Evolutionary conservation across 768 basidiomycete genomes (phyloP).

Genomic region (Mycena venus): DNA sequence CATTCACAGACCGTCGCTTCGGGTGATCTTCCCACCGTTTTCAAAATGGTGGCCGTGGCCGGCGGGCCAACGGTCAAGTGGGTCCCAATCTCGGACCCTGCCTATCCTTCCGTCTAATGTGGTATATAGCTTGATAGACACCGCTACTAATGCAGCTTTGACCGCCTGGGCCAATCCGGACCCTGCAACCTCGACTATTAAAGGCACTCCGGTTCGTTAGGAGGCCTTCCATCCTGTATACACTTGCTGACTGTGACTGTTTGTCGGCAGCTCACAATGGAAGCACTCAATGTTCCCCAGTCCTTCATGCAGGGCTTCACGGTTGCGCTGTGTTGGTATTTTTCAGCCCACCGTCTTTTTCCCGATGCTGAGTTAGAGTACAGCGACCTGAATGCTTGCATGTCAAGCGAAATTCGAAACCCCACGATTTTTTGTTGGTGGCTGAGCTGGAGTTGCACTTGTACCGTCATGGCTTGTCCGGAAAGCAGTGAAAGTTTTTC

Average conservation of each 20-base stretch:
- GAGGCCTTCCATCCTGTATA: not conserved
- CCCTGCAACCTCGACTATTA: not conserved
- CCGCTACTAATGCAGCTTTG: not conserved
- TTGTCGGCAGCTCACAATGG: slow-evolving; percentile 6
- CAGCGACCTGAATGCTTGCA: slow-evolving; percentile 1
- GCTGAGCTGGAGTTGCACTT: too few relatives aligned
- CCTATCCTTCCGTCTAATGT: not conserved
- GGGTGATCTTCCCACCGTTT: not conserved
- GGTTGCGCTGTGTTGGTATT: slow-evolving; percentile 11
- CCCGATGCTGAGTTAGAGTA: slow-evolving; percentile 6
- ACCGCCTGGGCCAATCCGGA: slow-evolving; percentile 7
- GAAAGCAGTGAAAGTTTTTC: too few relatives aligned
- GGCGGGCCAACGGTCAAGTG: slow-evolving; percentile 10
- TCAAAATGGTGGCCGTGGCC: not conserved
- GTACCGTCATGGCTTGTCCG: too few relatives aligned
- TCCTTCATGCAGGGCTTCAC: slow-evolving; percentile 10
- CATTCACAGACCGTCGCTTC: slow-evolving; percentile 10
- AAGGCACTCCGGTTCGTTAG: slow-evolving; percentile 10
- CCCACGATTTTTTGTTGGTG: too few relatives aligned
- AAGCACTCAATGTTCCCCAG: not conserved
- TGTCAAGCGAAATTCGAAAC: slow-evolving; percentile 9
- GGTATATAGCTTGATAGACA: slow-evolving; percentile 6
- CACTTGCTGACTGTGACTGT: not conserved
- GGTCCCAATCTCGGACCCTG: not conserved
- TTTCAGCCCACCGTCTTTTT: not conserved